phyloP scores from a whole-genome alignment of 257 asterid genomes.

The Rubia yunnanensis region DNA sequence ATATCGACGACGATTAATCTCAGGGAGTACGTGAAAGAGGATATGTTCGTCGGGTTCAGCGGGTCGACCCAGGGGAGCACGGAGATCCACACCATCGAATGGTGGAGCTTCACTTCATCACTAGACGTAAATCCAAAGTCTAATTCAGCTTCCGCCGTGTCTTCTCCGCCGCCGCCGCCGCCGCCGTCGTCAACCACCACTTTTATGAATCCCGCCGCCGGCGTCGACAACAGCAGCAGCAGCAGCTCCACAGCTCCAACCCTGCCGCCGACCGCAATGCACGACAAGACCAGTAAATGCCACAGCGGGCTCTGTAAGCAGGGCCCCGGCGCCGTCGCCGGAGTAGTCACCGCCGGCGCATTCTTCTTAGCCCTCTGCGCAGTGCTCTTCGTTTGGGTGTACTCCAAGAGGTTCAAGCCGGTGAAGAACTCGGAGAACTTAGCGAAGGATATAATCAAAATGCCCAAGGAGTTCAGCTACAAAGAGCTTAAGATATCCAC shows the following conservation, averaged over 20 bases:
- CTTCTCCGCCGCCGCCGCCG: constrained; percentile 46
- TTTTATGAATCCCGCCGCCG: constrained; percentile 43
- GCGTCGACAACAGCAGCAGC: background rate
- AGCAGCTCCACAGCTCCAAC: background rate
- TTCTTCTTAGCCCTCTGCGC: constrained; percentile 51
- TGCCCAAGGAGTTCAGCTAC: constrained; percentile 74
- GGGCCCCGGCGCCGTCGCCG: constrained; percentile 64
- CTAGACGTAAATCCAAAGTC: constrained; percentile 40
- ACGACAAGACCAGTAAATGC: constrained; percentile 28
- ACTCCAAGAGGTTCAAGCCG: constrained; percentile 42
- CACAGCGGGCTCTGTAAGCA: constrained; percentile 46
- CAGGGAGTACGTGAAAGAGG: constrained; percentile 41
- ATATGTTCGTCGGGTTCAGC: constrained; percentile 67
- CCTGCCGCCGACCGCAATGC: constrained; percentile 13
- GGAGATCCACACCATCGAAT: constrained; percentile 56
- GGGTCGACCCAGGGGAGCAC: constrained; percentile 93
- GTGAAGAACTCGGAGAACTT: constrained; percentile 31
- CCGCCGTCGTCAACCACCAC: constrained; percentile 33
- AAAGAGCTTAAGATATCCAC: constrained; percentile 62
- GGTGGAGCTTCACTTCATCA: constrained; percentile 80
- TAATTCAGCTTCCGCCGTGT: constrained; percentile 16
- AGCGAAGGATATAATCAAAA: constrained; percentile 55
- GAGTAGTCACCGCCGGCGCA: constrained; percentile 75
- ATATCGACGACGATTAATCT: constrained; percentile 41
- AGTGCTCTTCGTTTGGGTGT: constrained; percentile 38